These are phyloP conservation scores for Dipteronia dyeriana DNA, from an alignment of 345 rosid species.

Conservation along the genomic window DNA sequence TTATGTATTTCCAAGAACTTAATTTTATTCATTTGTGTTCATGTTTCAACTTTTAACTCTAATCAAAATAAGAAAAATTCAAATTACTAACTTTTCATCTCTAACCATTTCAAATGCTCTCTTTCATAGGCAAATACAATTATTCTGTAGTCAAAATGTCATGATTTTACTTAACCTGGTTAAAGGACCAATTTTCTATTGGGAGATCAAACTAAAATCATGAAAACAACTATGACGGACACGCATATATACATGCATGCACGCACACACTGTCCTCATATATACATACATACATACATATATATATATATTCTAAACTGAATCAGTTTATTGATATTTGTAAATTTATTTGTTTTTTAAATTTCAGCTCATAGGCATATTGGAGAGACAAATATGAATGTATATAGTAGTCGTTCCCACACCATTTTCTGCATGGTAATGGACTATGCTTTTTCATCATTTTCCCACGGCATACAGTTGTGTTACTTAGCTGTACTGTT, in stretches of 20 bases:
- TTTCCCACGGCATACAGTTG: not conserved
- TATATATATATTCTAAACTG: not conserved
- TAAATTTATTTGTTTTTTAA: not conserved
- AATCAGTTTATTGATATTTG: not conserved
- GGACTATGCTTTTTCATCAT: constrained; percentile 4
- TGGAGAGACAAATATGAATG: constrained; percentile 95
- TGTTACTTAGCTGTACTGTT: constrained; percentile 21
- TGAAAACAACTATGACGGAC: too few relatives aligned
- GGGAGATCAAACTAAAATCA: not conserved
- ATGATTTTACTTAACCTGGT: not conserved
- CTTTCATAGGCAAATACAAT: not conserved
- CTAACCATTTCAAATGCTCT: not conserved
- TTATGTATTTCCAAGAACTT: not conserved
- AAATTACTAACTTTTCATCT: not conserved
- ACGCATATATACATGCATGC: not conserved
- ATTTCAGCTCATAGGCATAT: constrained; percentile 92
- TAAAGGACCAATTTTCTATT: not conserved
- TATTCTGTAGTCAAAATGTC: not conserved
- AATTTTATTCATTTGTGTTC: not conserved
- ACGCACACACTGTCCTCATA: not conserved
- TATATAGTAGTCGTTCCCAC: constrained; percentile 92
- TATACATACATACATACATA: too few relatives aligned
- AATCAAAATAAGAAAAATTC: not conserved
- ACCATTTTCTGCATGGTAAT: constrained; percentile 97
- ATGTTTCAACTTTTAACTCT: not conserved